Evolutionary conservation across 345 rosid species (phyloP).

Genomic region (Camelina sativa): DNA sequence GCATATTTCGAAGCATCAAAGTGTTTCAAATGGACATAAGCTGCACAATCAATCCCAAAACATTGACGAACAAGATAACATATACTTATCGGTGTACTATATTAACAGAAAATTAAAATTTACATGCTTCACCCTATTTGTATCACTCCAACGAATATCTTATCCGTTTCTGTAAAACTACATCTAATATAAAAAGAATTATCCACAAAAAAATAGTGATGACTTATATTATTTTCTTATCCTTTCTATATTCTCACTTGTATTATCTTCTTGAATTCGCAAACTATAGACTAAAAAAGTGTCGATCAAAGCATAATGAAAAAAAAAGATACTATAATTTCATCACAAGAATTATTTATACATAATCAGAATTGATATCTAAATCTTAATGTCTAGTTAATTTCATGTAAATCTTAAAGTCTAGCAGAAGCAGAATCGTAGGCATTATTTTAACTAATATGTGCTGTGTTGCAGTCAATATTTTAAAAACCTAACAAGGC

Average conservation of each 20-base stretch:
- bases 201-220: background rate
- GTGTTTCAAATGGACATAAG: slow-evolving; percentile 91
- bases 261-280: slow-evolving; percentile 34
- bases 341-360: background rate
- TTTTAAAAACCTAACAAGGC: no score
- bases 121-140: slow-evolving; percentile 5
- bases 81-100: no score
- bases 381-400: background rate
- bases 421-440: no score
- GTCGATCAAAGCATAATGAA: background rate
- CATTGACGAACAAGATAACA: background rate
- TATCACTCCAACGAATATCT: slow-evolving; percentile 6
- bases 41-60: slow-evolving; percentile 49
- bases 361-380: background rate
- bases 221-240: background rate
- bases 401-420: no score
- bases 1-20: slow-evolving; percentile 81
- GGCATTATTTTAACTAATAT: no score
- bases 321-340: background rate
- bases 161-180: slow-evolving; percentile 28
- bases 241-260: slow-evolving; percentile 11
- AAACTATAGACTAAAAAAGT: background rate
- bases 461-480: no score
- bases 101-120: no score
- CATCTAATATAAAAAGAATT: background rate